Evolutionary conservation across 1,139 yeast genomes (phyloP), one percentile per base, ranked within the genome.

Genomic region (Yamadazyma blattariae): DNA sequence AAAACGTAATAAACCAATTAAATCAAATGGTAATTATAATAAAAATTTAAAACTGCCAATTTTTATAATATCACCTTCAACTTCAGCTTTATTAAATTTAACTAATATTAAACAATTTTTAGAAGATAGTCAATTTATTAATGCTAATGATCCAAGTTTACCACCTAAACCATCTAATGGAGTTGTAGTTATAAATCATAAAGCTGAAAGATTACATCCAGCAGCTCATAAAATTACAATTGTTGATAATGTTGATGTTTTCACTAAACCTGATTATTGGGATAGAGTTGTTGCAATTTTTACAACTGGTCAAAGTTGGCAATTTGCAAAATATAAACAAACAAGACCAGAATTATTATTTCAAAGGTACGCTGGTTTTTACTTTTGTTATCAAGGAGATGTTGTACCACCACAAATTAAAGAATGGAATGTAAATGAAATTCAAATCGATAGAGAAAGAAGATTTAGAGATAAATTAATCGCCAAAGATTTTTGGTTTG

Each of bases 291-390:
- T 92, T 33, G 97, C 96, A 0, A 87, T 92, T 20, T 85, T 92
- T 64, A 92, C 96, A 12, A 92, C 97, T 2, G 98, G 99, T 13
- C 98, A 92, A 63, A 74, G 82, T 35, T 92, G 99, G 99, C 99
- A 92, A 62, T 87, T 92, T 61, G 78, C 86, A 51, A 79, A 82
- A 50, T 92, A 92, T 60, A 85, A 83, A 52, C 85, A 89, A 77
- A 72, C 81, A 25, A 79, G 82, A 40, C 97, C 98, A 1, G 80
- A 84, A 41, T 68, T 71, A 27, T 67, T 92, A 45, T 94, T 92
- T 59, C 95, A 85, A 51, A 80, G 79, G 48, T 86, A 86, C 43
- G 79, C 84, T 40, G 98, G 98, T 1, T 89, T 80, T 53, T 85
- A 79, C 50, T 71, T 89, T 48, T 73, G 82, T 32, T 89, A 79